Evolutionary conservation across 139 green algal genomes (phyloP), one percentile per base, ranked within the genome.

Genomic region (Chlorella sorokiniana): DNA sequence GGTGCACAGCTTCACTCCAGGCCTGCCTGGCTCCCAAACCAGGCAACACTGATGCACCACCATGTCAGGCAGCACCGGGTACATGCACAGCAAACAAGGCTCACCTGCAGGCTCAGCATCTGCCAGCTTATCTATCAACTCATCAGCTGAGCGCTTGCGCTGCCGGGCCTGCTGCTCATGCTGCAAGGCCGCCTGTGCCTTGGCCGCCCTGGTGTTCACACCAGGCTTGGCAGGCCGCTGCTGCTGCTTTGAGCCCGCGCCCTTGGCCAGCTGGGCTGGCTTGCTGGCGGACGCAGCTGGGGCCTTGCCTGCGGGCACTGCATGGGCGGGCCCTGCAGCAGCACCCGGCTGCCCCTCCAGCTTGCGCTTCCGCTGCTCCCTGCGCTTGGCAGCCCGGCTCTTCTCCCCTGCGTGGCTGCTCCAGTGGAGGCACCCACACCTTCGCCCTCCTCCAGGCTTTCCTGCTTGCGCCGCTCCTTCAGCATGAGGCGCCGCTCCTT

Each of bases 141-240:
- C 82, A 29, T 91, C 89, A 45, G 83, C 72, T 3, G 29, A 61
- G 8, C 72, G 31, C 64, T 86, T 86, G 20, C 63, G 62, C 52
- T 71, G 73, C 29, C 73, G 71, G 27, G 67, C 75, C 78, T 83
- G 79, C 61, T 87, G 70, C 61, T 67, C 54, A n/a, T 63, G 25
- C 35, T 68, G 35, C 4, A 37, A 73, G 3, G 27, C 61, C 1
- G 76, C 37, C 20, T 40, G 31, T 0, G 70, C 37, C 29, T 75
- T 63, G 68, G 37, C 61, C 1, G 44, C 69, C 76, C 31, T 69
- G 27, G 27, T 75, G 22, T 42, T 64, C 56, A 68, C 48, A 8
- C 35, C 64, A 18, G 38, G 74, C 54, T 29, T 27, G n/a, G 31
- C 25, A 23, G 69, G 23, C 42, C 71, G 20, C 42, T 70, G 68